Evolutionary conservation across 2,329 filamentous ascomycete genomes (phyloP).

Genomic region (Claviceps fusiformis): DNA sequence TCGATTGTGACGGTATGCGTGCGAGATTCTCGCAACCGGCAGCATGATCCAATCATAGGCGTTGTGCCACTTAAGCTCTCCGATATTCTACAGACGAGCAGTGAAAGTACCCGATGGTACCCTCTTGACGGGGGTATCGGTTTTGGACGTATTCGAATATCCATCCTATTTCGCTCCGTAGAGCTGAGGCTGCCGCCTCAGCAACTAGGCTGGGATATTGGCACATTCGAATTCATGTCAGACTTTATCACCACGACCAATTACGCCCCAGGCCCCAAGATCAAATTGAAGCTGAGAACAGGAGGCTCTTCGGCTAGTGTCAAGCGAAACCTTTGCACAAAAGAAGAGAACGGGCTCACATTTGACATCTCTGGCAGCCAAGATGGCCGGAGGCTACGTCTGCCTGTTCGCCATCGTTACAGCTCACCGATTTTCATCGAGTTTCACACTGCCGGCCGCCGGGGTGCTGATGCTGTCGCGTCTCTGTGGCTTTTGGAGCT

Average conservation of each 20-base stretch:
- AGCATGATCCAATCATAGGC: conserved; percentile 90
- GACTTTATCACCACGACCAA: conserved; percentile 51
- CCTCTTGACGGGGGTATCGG: conserved; percentile 91
- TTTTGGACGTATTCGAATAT: conserved; percentile 80
- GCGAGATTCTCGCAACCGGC: conserved; percentile 73
- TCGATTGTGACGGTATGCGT: conserved; percentile 77
- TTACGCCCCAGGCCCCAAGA: conserved; percentile 49
- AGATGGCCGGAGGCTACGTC: conserved; percentile 38
- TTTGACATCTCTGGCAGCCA: conserved; percentile 35
- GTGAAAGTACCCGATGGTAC: conserved; percentile 83
- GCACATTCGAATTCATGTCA: conserved; percentile 78
- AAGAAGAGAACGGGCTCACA: conserved; percentile 38
- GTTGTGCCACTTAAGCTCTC: conserved; percentile 80
- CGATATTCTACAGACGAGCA: conserved; percentile 76
- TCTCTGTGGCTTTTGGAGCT: conserved; percentile 78
- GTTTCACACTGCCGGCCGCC: conserved; percentile 57
- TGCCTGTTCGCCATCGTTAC: conserved; percentile 85
- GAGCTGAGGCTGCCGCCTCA: conserved; percentile 73
- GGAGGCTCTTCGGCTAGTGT: conserved; percentile 70
- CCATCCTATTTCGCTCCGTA: conserved; percentile 77
- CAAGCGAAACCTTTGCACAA: conserved; percentile 46
- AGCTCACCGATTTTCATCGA: conserved; percentile 83
- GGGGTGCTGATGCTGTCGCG: conserved; percentile 60
- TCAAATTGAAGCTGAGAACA: conserved; percentile 69
- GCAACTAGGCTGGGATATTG: conserved; percentile 88